Conservation (phyloP, 2,329 filamentous ascomycete genomes). For the Celoporthe dispersa region DNA sequence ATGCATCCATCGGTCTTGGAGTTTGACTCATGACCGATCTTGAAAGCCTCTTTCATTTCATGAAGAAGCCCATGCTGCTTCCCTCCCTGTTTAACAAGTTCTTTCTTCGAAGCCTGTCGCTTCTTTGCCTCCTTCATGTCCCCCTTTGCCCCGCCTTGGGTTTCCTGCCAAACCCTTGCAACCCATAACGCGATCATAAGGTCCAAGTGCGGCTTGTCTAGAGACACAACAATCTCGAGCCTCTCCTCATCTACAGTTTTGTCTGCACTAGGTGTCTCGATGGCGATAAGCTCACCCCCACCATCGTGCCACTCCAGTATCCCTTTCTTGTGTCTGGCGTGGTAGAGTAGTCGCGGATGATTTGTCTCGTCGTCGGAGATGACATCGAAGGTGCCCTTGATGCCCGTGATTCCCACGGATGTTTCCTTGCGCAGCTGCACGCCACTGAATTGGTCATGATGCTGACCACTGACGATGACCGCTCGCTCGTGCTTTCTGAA, state of each 20-base stretch:
- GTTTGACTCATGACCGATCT: constrained; percentile 1
- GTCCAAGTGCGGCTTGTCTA: constrained; percentile 18
- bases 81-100: constrained; percentile 10
- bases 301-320: constrained; percentile 19
- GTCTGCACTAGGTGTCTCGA: neutral
- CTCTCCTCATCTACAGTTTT: constrained; percentile 8
- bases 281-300: constrained; percentile 10
- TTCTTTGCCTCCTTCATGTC: neutral
- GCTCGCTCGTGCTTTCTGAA: neutral
- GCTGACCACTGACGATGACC: constrained; percentile 3
- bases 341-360: constrained; percentile 1
- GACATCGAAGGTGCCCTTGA: neutral
- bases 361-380: constrained; percentile 11
- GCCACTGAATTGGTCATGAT: constrained; percentile 6
- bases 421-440: constrained; percentile 5
- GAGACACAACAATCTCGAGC: constrained; percentile 10
- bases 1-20: neutral
- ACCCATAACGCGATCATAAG: constrained; percentile 20
- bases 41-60: constrained; percentile 17
- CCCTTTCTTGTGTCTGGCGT: constrained; percentile 18
- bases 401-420: neutral
- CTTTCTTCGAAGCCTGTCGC: constrained; percentile 1
- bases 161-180: constrained; percentile 13
- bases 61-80: constrained; percentile 7
- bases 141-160: constrained; percentile 1